Percentiles rank a stretch among this genome's conserved stretches.
These are phyloP conservation scores for Botrytis byssoidea DNA, from an alignment of 2,329 filamentous ascomycete species.

Conservation along the genomic window DNA sequence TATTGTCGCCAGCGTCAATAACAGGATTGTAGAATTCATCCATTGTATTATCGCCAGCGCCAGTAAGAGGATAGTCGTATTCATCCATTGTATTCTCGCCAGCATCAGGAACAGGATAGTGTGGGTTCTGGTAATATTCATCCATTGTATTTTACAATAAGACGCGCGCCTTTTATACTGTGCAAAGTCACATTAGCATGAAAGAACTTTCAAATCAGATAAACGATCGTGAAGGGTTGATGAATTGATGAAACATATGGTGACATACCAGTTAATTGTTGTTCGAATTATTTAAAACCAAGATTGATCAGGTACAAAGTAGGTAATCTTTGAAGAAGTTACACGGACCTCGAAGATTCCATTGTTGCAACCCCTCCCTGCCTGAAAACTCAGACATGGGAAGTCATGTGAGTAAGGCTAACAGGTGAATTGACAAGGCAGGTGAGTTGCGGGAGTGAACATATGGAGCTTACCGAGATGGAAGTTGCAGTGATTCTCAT, in stretches of 20 bases:
- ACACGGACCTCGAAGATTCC: not conserved
- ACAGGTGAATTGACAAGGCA: not conserved
- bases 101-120: not conserved
- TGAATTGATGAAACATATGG: not conserved
- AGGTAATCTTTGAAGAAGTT: not conserved
- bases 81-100: no score
- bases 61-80: no score
- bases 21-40: no score
- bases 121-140: accelerated
- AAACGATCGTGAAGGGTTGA: not conserved
- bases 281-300: not conserved
- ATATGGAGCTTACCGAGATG: not conserved
- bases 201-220: not conserved
- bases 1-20: no score
- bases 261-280: not conserved
- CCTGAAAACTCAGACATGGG: not conserved
- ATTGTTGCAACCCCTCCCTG: not conserved
- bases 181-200: not conserved
- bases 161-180: not conserved
- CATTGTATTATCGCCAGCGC: no score
- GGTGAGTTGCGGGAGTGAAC: not conserved
- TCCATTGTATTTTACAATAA: not conserved
- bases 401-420: not conserved
- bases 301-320: accelerated
- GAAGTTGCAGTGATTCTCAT: not conserved